Conservation (phyloP, 108 stramenopile genomes). For the Fragilariopsis cylindrus region DNA sequence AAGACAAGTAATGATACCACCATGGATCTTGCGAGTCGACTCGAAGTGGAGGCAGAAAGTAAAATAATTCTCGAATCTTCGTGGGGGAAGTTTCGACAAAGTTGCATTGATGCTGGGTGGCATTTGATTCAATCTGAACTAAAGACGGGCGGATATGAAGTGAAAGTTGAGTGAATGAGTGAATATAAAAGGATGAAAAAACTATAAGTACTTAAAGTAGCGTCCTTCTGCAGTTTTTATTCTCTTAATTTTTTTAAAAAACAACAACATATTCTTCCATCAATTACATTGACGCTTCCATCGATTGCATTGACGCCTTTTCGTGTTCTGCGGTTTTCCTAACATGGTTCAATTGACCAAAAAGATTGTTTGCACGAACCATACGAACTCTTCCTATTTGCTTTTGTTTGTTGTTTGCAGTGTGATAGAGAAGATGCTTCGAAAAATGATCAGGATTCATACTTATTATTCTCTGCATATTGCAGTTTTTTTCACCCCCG, state of each 20-base stretch:
- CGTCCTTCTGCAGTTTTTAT: too few relatives aligned
- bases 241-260: too few relatives aligned
- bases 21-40: not conserved
- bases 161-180: slow-evolving; percentile 16
- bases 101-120: slow-evolving; percentile 41
- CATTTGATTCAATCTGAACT: slow-evolving; percentile 43
- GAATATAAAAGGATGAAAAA: not conserved
- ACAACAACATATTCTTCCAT: too few relatives aligned
- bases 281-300: not conserved
- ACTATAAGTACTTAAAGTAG: not conserved
- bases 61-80: slow-evolving; percentile 9
- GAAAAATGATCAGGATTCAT: slow-evolving; percentile 76
- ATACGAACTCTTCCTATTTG: slow-evolving; percentile 46
- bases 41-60: slow-evolving; percentile 10
- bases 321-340: slow-evolving; percentile 39
- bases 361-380: slow-evolving; percentile 56
- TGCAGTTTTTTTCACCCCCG: slow-evolving; percentile 59
- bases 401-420: slow-evolving; percentile 81
- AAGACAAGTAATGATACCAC: not conserved
- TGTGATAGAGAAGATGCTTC: slow-evolving; percentile 75
- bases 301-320: slow-evolving; percentile 6
- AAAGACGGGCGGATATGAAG: slow-evolving; percentile 39
- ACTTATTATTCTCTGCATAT: slow-evolving; percentile 73
- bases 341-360: slow-evolving; percentile 77
- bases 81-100: slow-evolving; percentile 32